phyloP scores from a whole-genome alignment of 805 yeast genomes.

The Wickerhamomyces xylosicus region DNA sequence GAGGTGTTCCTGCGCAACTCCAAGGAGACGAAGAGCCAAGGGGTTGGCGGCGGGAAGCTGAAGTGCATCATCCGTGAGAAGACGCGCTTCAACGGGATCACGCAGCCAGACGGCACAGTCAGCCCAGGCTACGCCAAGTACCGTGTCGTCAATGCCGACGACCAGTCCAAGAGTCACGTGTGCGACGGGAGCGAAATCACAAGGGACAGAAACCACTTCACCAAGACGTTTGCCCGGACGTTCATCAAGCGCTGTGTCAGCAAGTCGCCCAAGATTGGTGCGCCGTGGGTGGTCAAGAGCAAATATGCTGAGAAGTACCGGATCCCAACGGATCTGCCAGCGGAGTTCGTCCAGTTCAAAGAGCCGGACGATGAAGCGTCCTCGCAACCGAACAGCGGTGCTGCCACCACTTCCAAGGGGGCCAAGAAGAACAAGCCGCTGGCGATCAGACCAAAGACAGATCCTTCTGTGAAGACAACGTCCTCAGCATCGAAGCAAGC shows the following conservation, averaged over 20 bases:
- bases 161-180: constrained; percentile 25
- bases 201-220: constrained; percentile 78
- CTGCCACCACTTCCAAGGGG: no score
- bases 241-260: constrained; percentile 57
- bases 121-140: constrained; percentile 57
- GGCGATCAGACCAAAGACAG: constrained; percentile 10
- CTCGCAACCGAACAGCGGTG: no score
- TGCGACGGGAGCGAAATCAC: constrained; percentile 31
- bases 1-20: constrained; percentile 45
- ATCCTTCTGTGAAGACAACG: neutral
- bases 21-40: constrained; percentile 17
- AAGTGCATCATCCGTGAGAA: constrained; percentile 67
- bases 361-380: constrained; percentile 1
- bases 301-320: constrained; percentile 63
- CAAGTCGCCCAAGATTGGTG: constrained; percentile 76
- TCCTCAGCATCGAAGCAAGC: neutral
- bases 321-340: constrained; percentile 51
- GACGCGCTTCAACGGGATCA: constrained; percentile 56
- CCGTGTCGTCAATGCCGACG: constrained; percentile 66
- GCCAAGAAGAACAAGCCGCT: neutral
- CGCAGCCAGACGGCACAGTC: constrained; percentile 17
- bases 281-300: constrained; percentile 90
- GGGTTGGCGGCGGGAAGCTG: constrained; percentile 16
- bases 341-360: constrained; percentile 29
- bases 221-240: constrained; percentile 88